These are phyloP conservation scores for Xylaria acuta DNA, from an alignment of 495 filamentous ascomycete species.

Conservation along the genomic window DNA sequence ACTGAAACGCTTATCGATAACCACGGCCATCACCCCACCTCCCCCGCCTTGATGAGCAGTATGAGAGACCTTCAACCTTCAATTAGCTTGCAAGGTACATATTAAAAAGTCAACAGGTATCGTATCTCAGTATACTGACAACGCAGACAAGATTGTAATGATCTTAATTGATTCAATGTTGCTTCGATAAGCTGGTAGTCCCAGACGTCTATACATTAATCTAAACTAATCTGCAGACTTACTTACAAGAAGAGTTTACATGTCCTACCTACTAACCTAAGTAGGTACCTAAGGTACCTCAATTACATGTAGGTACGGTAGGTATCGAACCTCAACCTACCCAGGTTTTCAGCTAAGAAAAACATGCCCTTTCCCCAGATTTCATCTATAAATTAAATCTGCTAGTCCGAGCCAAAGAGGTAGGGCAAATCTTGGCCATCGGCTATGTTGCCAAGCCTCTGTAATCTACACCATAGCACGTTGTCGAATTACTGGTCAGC, in stretches of 20 bases:
- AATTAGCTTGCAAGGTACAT: too few species aligned
- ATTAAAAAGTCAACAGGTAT: too few species aligned
- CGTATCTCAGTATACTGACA: too few species aligned
- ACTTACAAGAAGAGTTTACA: too few species aligned
- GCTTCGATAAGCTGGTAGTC: too few species aligned
- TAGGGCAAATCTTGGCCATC: not conserved
- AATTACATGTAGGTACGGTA: too few species aligned
- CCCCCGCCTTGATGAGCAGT: too few species aligned
- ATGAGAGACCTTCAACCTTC: too few species aligned
- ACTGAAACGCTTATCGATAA: conserved; percentile 20
- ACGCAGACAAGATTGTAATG: not conserved
- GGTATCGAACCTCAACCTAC: not conserved
- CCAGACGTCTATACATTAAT: not conserved
- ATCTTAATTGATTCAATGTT: not conserved
- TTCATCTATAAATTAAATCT: not conserved
- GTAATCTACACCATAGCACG: too few species aligned
- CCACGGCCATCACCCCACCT: not conserved
- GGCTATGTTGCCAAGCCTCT: not conserved
- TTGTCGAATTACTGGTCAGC: not conserved
- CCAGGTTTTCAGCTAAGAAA: not conserved
- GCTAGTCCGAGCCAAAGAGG: not conserved
- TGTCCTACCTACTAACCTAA: too few species aligned
- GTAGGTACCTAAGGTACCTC: not conserved
- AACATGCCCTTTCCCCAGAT: not conserved
- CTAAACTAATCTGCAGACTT: not conserved